phyloP scores from a whole-genome alignment of 768 basidiomycete species.

The Tephrocybe sp. region DNA sequence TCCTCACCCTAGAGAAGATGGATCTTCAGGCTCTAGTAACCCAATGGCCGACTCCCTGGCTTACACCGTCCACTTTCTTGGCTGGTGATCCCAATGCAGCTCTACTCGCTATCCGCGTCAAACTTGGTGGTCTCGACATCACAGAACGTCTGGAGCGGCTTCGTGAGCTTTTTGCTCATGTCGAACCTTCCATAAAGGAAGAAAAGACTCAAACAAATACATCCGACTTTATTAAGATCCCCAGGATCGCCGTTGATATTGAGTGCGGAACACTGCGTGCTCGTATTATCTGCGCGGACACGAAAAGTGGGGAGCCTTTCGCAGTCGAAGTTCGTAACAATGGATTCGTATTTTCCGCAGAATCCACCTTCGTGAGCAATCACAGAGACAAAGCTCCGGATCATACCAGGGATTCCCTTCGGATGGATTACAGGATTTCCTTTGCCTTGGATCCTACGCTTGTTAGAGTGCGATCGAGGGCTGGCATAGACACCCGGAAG shows the following conservation, averaged over 20 bases:
- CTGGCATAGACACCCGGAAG: conserved; percentile 22
- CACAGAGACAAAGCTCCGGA: conserved; percentile 22
- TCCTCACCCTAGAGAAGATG: conserved; percentile 41
- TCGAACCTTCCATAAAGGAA: conserved; percentile 13
- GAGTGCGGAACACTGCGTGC: conserved; percentile 48
- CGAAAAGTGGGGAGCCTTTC: conserved; percentile 39
- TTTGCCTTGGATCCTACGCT: conserved; percentile 50
- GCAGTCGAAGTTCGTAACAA: conserved; percentile 56
- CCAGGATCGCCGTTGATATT: conserved; percentile 46
- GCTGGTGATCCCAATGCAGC: conserved; percentile 58
- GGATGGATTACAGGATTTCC: conserved; percentile 40
- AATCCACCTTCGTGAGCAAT: conserved; percentile 39
- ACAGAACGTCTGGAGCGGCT: conserved; percentile 56
- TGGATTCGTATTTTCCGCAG: conserved; percentile 42
- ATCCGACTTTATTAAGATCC: conserved; percentile 35
- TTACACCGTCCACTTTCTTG: conserved; percentile 47
- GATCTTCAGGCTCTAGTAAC: conserved; percentile 41
- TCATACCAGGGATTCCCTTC: conserved; percentile 40
- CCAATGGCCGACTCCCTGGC: conserved; percentile 64
- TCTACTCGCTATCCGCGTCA: conserved; percentile 45
- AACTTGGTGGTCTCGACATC: conserved; percentile 43
- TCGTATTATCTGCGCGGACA: conserved; percentile 48
- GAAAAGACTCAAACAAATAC: conserved; percentile 11
- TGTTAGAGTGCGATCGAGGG: conserved; percentile 45
- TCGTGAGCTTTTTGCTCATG: conserved; percentile 29